phyloP scores from a whole-genome alignment of 306 rosid genomes.

The Glycyrrhiza uralensis region DNA sequence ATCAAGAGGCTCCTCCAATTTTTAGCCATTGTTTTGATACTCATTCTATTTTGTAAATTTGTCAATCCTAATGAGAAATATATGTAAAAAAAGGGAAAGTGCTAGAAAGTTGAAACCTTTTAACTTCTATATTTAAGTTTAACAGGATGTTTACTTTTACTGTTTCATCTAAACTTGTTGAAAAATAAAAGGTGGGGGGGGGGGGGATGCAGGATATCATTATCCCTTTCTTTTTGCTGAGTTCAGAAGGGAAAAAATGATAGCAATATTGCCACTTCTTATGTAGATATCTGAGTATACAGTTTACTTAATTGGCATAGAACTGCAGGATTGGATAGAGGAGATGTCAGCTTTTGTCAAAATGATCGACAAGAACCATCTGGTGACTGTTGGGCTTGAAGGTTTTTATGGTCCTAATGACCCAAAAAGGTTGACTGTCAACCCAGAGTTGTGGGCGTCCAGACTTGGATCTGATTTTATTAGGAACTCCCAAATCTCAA shows the following conservation, averaged over 20 bases:
- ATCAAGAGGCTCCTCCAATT: neutral
- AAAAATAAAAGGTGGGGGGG: neutral
- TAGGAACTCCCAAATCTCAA: constrained; percentile 63
- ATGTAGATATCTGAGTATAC: constrained; percentile 13
- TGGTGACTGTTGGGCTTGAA: constrained; percentile 87
- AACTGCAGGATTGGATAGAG: constrained; percentile 93
- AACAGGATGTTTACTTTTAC: neutral
- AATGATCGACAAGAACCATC: constrained; percentile 86
- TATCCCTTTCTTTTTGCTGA: neutral
- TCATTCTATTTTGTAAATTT: neutral
- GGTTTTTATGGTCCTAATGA: constrained; percentile 94
- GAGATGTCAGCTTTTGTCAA: constrained; percentile 92
- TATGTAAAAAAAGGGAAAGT: neutral
- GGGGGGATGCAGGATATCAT: neutral
- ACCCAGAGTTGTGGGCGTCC: constrained; percentile 95
- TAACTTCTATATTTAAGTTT: neutral
- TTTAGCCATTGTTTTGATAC: neutral
- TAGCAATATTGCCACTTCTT: neutral
- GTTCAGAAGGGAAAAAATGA: constrained; percentile 1
- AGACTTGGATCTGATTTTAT: constrained; percentile 91
- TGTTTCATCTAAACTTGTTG: neutral
- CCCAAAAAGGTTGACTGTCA: constrained; percentile 59
- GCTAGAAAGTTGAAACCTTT: neutral
- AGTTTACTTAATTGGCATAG: constrained; percentile 26
- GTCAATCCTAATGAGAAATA: neutral